Evolutionary conservation across 2,329 filamentous ascomycete species (phyloP), one percentile per base, ranked within the genome.

Genomic region (Pseudocercospora fuligena): DNA sequence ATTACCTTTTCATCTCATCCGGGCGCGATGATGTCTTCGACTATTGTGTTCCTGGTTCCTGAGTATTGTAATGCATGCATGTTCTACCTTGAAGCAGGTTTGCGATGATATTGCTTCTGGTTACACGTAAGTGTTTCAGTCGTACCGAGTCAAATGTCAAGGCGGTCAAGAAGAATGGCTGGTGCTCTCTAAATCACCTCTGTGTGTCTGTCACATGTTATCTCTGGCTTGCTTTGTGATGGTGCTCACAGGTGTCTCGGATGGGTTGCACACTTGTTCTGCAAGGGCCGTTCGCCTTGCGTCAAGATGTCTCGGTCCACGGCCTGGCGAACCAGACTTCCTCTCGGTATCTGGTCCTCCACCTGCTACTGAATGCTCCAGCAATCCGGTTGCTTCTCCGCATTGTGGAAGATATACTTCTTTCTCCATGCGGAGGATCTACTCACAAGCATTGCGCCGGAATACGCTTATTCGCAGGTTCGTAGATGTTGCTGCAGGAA

Each of bases 221-320:
- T 14, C 33, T 14, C 33, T 36, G 12, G 33, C 33, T 14, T 14
- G 33, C 33, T 36, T 36, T 19, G 53, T 29, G 27, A 57, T 23
- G 49, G 23, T 23, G 46, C 2, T 36, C 46, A 47, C n/a, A 19
- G 21, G 53, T 57, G 53, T 57, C 53, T 57, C 53, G 53, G 53
- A 57, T 31, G 31, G 27, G 53, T 57, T 57, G 21, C 27, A 57
- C 53, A n/a, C 53, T 57, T 57, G 53, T 57, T 57, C 27, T 36
- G 53, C 53, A 57, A 36, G 27, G 36, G 49, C 21, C 19, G 23
- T 12, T 27, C 19, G 49, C 49, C 49, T 53, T 57, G 53, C 53
- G 21, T 36, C 46, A 29, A 29, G 46, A 53, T 53, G 49, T 53
- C 49, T 53, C 49, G 49, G 49, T 27, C 49, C 8, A 27, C 25